phyloP scores from a whole-genome alignment of 1,139 yeast genomes.

The Saccharomycopsis phalli region DNA sequence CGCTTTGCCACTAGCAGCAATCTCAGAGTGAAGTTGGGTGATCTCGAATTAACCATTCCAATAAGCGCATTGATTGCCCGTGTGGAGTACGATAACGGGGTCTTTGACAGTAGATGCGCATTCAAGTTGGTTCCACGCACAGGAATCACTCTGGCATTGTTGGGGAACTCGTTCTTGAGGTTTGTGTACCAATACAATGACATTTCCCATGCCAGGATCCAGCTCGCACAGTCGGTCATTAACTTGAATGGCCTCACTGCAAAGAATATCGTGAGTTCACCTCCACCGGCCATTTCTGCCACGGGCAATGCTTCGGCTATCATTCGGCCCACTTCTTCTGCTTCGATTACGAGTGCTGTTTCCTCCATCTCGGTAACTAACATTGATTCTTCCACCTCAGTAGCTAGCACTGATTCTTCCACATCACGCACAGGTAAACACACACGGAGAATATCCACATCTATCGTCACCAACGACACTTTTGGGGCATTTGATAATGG shows the following conservation, averaged over 20 bases:
- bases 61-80: not conserved
- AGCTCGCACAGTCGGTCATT: not conserved
- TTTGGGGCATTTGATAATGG: too few species aligned
- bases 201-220: not conserved
- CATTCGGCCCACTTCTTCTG: too few species aligned
- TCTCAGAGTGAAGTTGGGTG: not conserved
- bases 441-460: too few species aligned
- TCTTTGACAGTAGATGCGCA: constrained; percentile 1
- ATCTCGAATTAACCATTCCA: not conserved
- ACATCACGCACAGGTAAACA: too few species aligned
- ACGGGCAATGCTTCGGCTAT: too few species aligned
- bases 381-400: too few species aligned
- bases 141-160: not conserved
- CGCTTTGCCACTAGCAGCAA: not conserved
- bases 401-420: too few species aligned
- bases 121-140: not conserved
- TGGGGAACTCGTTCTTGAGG: constrained; percentile 12
- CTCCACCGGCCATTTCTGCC: too few species aligned
- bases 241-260: not conserved
- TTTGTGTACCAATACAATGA: constrained; percentile 6
- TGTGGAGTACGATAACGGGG: not conserved
- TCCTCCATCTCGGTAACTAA: too few species aligned
- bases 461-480: too few species aligned
- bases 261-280: not conserved
- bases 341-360: too few species aligned